Percentiles rank a stretch among this genome's conserved stretches.
Evolutionary conservation across 352 stramenopile genomes (phyloP).

Genomic region (Phytopythium delawarense): DNA sequence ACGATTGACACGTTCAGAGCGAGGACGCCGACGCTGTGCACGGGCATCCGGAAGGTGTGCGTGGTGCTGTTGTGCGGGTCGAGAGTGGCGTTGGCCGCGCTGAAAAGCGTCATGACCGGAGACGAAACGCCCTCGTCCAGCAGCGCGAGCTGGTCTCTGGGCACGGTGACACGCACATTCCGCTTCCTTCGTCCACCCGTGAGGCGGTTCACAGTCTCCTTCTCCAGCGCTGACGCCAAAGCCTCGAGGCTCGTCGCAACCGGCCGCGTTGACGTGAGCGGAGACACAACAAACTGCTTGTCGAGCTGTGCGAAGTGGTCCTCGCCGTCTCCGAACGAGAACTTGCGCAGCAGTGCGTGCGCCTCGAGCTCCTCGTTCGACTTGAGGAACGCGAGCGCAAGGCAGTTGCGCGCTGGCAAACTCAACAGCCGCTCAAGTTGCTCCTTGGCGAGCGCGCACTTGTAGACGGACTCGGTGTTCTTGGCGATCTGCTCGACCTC

Average conservation of each 20-base stretch:
- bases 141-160: background rate
- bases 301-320: slow-evolving; percentile 46
- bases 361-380: slow-evolving; percentile 45
- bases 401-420: slow-evolving; percentile 55
- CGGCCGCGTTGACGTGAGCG: background rate
- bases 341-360: slow-evolving; percentile 62
- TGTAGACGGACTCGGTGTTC: slow-evolving; percentile 46
- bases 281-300: slow-evolving; percentile 25
- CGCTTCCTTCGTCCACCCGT: background rate
- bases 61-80: slow-evolving; percentile 57
- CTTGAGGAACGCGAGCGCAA: slow-evolving; percentile 76
- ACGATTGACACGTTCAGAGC: slow-evolving; percentile 55
- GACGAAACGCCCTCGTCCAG: slow-evolving; percentile 6
- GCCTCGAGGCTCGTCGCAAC: slow-evolving; percentile 10
- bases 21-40: slow-evolving; percentile 33
- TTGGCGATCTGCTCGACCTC: slow-evolving; percentile 65
- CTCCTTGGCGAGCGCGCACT: slow-evolving; percentile 28
- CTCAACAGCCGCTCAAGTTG: slow-evolving; percentile 47
- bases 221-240: slow-evolving; percentile 6
- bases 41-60: slow-evolving; percentile 55
- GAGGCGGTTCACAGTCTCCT: slow-evolving; percentile 7
- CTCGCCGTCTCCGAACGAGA: slow-evolving; percentile 66
- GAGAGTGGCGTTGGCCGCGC: slow-evolving; percentile 41
- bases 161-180: background rate
- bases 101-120: slow-evolving; percentile 27